Conservation (phyloP, 306 rosid species). For the Prinsepia uniflora region DNA sequence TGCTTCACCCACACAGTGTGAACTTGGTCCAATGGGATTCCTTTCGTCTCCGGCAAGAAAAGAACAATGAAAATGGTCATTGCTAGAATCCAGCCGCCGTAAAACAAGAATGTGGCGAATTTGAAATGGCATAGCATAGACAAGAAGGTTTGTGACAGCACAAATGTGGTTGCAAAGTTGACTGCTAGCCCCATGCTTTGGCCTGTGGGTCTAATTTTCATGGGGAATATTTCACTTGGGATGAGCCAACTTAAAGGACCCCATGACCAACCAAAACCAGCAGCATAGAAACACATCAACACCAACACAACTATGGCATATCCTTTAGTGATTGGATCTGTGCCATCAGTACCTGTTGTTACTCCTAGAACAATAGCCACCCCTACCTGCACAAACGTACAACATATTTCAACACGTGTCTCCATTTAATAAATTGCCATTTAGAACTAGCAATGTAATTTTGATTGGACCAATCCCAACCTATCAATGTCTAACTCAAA, state of each 20-base stretch:
- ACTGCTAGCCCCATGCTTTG: constrained; percentile 52
- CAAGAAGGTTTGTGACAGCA: constrained; percentile 60
- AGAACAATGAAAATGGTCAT: constrained; percentile 55
- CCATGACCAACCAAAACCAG: constrained; percentile 92
- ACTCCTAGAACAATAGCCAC: constrained; percentile 49
- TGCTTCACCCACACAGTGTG: constrained; percentile 52
- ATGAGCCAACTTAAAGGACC: constrained; percentile 66
- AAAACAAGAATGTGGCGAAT: constrained; percentile 63
- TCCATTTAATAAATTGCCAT: too few species aligned
- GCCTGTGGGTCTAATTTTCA: constrained; percentile 55
- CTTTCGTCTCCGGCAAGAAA: constrained; percentile 76
- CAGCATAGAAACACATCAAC: constrained; percentile 44
- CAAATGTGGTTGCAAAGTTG: constrained; percentile 41
- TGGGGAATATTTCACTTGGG: constrained; percentile 74
- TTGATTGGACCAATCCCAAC: too few species aligned
- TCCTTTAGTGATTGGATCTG: constrained; percentile 39
- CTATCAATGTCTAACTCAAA: too few species aligned
- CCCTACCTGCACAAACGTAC: constrained; percentile 19
- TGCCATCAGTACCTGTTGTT: constrained; percentile 44
- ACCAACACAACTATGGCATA: constrained; percentile 44
- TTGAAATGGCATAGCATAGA: constrained; percentile 67
- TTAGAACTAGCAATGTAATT: too few species aligned
- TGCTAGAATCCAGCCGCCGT: constrained; percentile 44
- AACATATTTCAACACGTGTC: too few species aligned
- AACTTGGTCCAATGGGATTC: constrained; percentile 58